phyloP scores from a whole-genome alignment of 306 rosid species.

The Carpinus viminea region DNA sequence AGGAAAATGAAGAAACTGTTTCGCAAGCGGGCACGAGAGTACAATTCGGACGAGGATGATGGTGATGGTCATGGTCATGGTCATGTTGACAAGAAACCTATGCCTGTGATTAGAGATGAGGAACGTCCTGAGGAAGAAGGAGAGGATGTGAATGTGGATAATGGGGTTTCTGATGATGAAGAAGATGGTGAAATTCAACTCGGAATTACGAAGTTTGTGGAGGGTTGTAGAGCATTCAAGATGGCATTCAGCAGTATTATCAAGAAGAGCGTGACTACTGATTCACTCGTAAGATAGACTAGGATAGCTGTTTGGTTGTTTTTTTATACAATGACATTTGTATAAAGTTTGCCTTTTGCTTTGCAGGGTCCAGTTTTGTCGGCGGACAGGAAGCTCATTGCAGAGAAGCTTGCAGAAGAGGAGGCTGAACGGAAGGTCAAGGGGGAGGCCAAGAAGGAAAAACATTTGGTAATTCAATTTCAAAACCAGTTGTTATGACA shows the following conservation, averaged over 20 bases:
- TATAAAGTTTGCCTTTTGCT: slow-evolving; percentile 11
- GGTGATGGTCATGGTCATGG: slow-evolving; percentile 19
- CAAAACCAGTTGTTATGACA: not conserved
- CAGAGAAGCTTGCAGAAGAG: slow-evolving; percentile 88
- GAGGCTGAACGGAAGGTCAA: slow-evolving; percentile 61
- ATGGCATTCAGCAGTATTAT: slow-evolving; percentile 75
- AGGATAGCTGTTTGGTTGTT: not conserved
- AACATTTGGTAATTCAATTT: slow-evolving; percentile 54
- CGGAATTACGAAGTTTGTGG: slow-evolving; percentile 67
- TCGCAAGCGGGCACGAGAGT: slow-evolving; percentile 73
- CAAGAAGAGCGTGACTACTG: slow-evolving; percentile 66
- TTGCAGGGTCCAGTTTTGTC: slow-evolving; percentile 87
- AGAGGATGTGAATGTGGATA: slow-evolving; percentile 25
- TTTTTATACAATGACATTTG: slow-evolving; percentile 13
- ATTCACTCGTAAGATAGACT: slow-evolving; percentile 57
- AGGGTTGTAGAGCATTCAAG: slow-evolving; percentile 84
- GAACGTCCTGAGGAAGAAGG: slow-evolving; percentile 18
- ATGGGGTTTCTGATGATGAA: slow-evolving; percentile 47
- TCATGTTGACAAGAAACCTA: slow-evolving; percentile 10
- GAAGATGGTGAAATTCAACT: slow-evolving; percentile 59
- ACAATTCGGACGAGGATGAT: slow-evolving; percentile 73
- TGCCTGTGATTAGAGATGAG: not conserved
- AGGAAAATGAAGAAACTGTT: slow-evolving; percentile 73
- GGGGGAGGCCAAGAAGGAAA: slow-evolving; percentile 79
- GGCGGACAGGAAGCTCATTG: slow-evolving; percentile 77